Conservation (phyloP, 257 asterid species). For the Cinchona pubescens region DNA sequence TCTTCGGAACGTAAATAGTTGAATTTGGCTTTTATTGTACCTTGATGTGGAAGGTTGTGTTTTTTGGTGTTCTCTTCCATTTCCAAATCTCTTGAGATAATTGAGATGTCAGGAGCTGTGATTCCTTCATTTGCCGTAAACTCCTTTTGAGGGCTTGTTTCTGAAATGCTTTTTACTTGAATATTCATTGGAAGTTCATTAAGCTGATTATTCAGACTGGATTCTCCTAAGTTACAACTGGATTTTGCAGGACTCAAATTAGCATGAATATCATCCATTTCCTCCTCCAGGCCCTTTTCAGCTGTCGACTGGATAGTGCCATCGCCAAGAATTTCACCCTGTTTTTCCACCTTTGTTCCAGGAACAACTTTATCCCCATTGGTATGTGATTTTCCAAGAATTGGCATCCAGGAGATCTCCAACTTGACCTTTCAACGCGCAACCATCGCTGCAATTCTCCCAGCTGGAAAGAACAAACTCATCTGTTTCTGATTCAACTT, state of each 20-base stretch:
- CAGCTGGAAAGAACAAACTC: conserved; percentile 6
- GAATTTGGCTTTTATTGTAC: conserved; percentile 15
- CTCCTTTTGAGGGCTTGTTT: background rate
- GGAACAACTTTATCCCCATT: too few species aligned
- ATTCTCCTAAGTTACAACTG: background rate
- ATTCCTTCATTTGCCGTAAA: conserved; percentile 1
- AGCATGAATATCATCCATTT: conserved; percentile 3
- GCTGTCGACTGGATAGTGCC: too few species aligned
- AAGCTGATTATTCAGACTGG: conserved; percentile 10
- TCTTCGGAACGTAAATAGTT: background rate
- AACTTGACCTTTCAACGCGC: conserved; percentile 7
- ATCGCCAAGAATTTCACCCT: too few species aligned
- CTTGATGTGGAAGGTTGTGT: conserved; percentile 30
- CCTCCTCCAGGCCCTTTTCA: conserved; percentile 4
- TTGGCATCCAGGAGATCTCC: conserved; percentile 16
- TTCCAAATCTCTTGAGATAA: conserved; percentile 11
- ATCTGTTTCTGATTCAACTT: background rate
- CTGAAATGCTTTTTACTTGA: conserved; percentile 7
- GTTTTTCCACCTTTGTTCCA: too few species aligned
- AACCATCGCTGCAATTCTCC: background rate
- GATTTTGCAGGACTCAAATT: conserved; percentile 8
- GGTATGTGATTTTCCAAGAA: conserved; percentile 5
- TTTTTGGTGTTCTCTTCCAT: conserved; percentile 17
- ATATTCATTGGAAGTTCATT: conserved; percentile 14
- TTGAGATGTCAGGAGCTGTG: conserved; percentile 12